Evolutionary conservation across 1,139 yeast genomes (phyloP), one percentile per base, ranked within the genome.

Genomic region (Taphrina populina): DNA sequence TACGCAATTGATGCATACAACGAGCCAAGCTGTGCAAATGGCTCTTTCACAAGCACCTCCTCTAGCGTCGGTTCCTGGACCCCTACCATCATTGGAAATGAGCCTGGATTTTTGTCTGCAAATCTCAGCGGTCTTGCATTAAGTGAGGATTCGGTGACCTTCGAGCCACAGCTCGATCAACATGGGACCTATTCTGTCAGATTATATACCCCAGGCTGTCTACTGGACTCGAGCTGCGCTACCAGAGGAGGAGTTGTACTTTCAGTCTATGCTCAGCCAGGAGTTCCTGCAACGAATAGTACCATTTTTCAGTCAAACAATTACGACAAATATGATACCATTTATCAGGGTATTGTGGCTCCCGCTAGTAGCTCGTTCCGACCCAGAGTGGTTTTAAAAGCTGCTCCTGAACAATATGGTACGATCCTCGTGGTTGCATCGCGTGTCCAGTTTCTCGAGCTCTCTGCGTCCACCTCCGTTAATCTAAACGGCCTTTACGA

Each of bases 201-300:
- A 55, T 64, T 90, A 58, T 81, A 78, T 62, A 92, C 98, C 0
- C 96, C 96, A 0, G 97, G 98, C 0, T 92, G 99, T 70, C 60
- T 71, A 1, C 69, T 66, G 7, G 96, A 87, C 66, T 71, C 73
- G 43, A 77, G 95, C 0, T 92, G 99, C 70, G 64, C 67, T 23
- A 62, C 72, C 20, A 78, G 99, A 67, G 88, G 95, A 4, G 78
- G 80, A 27, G 92, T 87, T 4, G 85, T 86, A 63, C 95, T 84
- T 0, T 77, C 95, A 0, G 74, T 90, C 1, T 76, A 74, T 58
- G 73, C 74, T 45, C 75, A 77, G 37, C 64, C 65, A 3, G 66
- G 68, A 3, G 64, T 68, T 7, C 76, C 76, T 17, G 71, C 77
- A 0, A 62, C 75, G 1, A 65, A 70, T 71, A 29, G 71, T 73